Percentiles rank a stretch among this genome's conserved stretches.
These are phyloP conservation scores for Wickerhamomyces xylosicus DNA, from an alignment of 805 yeast genomes.

Conservation along the genomic window DNA sequence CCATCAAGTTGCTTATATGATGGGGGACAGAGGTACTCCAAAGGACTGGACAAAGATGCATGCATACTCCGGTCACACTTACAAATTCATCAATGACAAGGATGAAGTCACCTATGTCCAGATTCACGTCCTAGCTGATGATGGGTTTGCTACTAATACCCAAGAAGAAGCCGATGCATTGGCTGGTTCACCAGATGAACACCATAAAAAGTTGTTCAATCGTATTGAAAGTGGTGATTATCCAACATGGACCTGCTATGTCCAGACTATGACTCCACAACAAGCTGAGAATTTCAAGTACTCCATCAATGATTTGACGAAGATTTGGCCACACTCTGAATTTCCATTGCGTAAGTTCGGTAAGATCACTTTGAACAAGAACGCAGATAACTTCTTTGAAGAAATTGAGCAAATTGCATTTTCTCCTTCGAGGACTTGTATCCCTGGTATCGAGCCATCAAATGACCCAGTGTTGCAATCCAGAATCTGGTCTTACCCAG, in stretches of 20 bases:
- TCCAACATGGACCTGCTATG: slow-evolving; percentile 80
- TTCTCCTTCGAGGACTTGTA: slow-evolving; percentile 77
- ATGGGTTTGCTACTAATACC: slow-evolving; percentile 37
- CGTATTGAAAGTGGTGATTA: slow-evolving; percentile 66
- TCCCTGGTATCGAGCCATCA: slow-evolving; percentile 73
- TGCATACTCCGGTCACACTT: slow-evolving; percentile 79
- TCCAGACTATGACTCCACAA: slow-evolving; percentile 80
- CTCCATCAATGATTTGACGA: slow-evolving; percentile 83
- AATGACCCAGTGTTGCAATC: slow-evolving; percentile 82
- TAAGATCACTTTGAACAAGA: slow-evolving; percentile 66
- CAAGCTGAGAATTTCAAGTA: slow-evolving; percentile 68
- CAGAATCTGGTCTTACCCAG: slow-evolving; percentile 74
- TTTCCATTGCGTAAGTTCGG: slow-evolving; percentile 86
- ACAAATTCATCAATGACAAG: slow-evolving; percentile 65
- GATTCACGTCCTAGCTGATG: slow-evolving; percentile 62
- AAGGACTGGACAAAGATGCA: slow-evolving; percentile 66
- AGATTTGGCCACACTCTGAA: slow-evolving; percentile 84
- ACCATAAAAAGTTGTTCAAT: slow-evolving; percentile 71
- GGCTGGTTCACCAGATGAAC: slow-evolving; percentile 72
- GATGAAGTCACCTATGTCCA: slow-evolving; percentile 76
- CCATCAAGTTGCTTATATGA: slow-evolving; percentile 66
- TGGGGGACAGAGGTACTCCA: slow-evolving; percentile 80
- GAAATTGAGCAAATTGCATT: slow-evolving; percentile 83
- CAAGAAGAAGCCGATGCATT: slow-evolving; percentile 55
- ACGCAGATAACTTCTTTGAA: slow-evolving; percentile 81